These are phyloP conservation scores for Amanita rimosa DNA, from an alignment of 768 basidiomycete genomes.

Conservation along the genomic window DNA sequence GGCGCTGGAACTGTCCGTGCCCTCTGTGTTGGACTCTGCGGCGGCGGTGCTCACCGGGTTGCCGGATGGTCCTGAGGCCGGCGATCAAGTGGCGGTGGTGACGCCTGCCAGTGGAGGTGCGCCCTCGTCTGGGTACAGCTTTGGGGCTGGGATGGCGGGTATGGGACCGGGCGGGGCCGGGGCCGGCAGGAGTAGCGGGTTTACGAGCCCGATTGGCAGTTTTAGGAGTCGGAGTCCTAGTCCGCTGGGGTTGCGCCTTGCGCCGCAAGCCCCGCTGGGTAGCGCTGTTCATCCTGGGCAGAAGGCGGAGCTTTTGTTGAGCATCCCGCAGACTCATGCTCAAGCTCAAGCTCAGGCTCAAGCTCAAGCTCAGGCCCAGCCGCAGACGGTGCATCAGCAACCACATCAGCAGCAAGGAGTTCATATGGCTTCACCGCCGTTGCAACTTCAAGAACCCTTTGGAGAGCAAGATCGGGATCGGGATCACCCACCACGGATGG, in stretches of 20 bases:
- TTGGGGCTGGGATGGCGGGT: too few relatives aligned
- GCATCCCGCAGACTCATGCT: slow-evolving; percentile 22
- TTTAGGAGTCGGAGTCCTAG: slow-evolving; percentile 59
- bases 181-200: slow-evolving; percentile 31
- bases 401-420: background rate
- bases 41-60: slow-evolving; percentile 53
- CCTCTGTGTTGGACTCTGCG: slow-evolving; percentile 78
- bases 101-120: slow-evolving; percentile 27
- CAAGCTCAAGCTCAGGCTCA: background rate
- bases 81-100: slow-evolving; percentile 52
- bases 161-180: too few relatives aligned
- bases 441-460: background rate
- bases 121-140: too few relatives aligned
- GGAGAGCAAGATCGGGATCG: background rate
- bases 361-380: too few relatives aligned
- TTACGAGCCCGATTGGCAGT: slow-evolving; percentile 61
- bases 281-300: slow-evolving; percentile 9
- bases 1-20: slow-evolving; percentile 68
- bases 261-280: slow-evolving; percentile 1
- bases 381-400: too few relatives aligned
- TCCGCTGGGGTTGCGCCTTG: slow-evolving; percentile 26
- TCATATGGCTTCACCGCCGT: background rate
- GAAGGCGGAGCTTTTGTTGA: slow-evolving; percentile 35
- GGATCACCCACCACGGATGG: background rate
- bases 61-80: slow-evolving; percentile 28